phyloP scores from a whole-genome alignment of 2,329 filamentous ascomycete species.

The Diplocarpon mali region DNA sequence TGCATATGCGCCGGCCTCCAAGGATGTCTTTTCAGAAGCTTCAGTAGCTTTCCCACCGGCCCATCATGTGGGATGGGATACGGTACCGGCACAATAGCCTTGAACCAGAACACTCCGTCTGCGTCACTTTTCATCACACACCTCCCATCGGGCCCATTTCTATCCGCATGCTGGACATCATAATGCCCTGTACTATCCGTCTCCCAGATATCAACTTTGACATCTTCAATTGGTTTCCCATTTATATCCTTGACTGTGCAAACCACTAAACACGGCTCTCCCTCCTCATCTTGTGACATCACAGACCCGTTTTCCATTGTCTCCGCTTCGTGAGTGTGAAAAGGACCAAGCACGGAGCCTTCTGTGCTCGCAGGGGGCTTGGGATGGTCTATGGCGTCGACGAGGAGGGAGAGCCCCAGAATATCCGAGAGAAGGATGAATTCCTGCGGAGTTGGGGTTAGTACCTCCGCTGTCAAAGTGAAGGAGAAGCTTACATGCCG shows the following conservation, averaged over 20 bases:
- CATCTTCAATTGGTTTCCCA: slow-evolving; percentile 51
- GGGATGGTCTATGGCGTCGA: slow-evolving; percentile 76
- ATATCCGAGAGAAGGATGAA: slow-evolving; percentile 76
- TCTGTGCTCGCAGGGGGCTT: slow-evolving; percentile 62
- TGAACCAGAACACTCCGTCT: slow-evolving; percentile 74
- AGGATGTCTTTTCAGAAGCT: slow-evolving; percentile 57
- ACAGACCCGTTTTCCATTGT: slow-evolving; percentile 40
- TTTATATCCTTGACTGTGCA: slow-evolving; percentile 57
- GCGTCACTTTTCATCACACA: slow-evolving; percentile 59
- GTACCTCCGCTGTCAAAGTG: background rate
- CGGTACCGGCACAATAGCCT: slow-evolving; percentile 70
- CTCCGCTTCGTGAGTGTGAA: slow-evolving; percentile 71
- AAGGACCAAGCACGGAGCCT: slow-evolving; percentile 71
- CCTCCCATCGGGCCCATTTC: slow-evolving; percentile 56
- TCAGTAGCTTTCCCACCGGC: slow-evolving; percentile 64
- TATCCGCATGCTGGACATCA: slow-evolving; percentile 64
- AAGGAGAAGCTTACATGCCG: slow-evolving; percentile 44
- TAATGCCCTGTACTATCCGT: slow-evolving; percentile 73
- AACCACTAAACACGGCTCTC: slow-evolving; percentile 60
- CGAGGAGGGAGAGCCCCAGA: slow-evolving; percentile 66
- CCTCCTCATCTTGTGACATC: slow-evolving; percentile 59
- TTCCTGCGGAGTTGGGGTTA: slow-evolving; percentile 36
- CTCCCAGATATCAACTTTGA: slow-evolving; percentile 77
- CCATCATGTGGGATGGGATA: slow-evolving; percentile 81
- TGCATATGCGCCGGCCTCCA: slow-evolving; percentile 73